Evolutionary conservation across 2,329 filamentous ascomycete genomes (phyloP).

Genomic region (Stagonosporopsis cucurbitacearum): DNA sequence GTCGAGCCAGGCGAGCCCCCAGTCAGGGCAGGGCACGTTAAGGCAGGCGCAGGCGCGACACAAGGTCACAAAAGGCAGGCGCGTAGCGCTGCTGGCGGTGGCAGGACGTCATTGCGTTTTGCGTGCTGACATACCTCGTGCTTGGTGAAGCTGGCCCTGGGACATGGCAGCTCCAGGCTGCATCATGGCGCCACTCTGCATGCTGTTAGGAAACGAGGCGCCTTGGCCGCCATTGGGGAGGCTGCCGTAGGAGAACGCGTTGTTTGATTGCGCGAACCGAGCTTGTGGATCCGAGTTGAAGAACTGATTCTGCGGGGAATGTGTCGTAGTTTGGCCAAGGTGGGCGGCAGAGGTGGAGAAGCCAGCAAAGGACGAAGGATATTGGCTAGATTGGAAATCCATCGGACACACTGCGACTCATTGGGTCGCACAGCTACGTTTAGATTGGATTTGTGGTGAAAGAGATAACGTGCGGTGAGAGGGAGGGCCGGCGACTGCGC

Average conservation of each 20-base stretch:
- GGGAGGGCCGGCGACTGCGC: constrained; percentile 25
- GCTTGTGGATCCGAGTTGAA: constrained; percentile 42
- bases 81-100: constrained; percentile 19
- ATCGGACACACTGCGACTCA: constrained; percentile 44
- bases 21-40: constrained; percentile 1
- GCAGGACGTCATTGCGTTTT: constrained; percentile 28
- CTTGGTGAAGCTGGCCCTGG: constrained; percentile 45
- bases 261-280: constrained; percentile 45
- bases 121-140: constrained; percentile 45
- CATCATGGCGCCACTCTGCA: constrained; percentile 43
- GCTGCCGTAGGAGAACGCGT: constrained; percentile 36
- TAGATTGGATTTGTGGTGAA: constrained; percentile 47
- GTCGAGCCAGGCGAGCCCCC: constrained; percentile 1
- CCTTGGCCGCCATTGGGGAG: constrained; percentile 45
- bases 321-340: constrained; percentile 26
- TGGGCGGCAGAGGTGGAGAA: constrained; percentile 39
- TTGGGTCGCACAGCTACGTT: constrained; percentile 49
- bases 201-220: constrained; percentile 34
- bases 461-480: constrained; percentile 46
- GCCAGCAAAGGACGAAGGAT: constrained; percentile 41
- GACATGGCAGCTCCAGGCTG: constrained; percentile 43
- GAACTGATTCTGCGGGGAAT: constrained; percentile 43
- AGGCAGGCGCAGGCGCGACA: constrained; percentile 13
- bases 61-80: constrained; percentile 24
- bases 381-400: constrained; percentile 48